phyloP scores from a whole-genome alignment of 495 filamentous ascomycete species.

The Xylaria grammica region DNA sequence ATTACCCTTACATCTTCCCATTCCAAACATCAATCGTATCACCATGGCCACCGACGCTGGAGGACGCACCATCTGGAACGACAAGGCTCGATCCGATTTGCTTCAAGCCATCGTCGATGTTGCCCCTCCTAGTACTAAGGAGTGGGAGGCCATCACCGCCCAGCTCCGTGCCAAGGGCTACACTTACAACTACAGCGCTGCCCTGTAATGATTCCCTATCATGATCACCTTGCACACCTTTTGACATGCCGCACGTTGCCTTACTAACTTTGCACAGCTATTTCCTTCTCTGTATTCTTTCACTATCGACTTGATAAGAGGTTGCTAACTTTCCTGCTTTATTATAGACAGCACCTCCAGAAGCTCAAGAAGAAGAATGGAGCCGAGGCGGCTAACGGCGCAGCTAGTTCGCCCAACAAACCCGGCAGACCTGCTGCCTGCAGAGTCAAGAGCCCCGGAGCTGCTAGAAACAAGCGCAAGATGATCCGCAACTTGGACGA shows the following conservation, averaged over 20 bases:
- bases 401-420: conserved; percentile 23
- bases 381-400: neutral
- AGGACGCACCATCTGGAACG: conserved; percentile 35
- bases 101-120: conserved; percentile 36
- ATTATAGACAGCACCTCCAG: conserved; percentile 46
- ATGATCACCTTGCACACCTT: neutral
- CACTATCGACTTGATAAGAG: neutral
- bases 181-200: conserved; percentile 35
- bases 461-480: too few species aligned
- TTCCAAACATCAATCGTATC: too few species aligned
- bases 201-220: conserved; percentile 29
- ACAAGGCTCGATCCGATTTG: conserved; percentile 39
- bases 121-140: conserved; percentile 16
- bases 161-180: conserved; percentile 30
- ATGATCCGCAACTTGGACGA: neutral
- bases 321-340: conserved; percentile 11
- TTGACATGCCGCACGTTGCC: conserved; percentile 6
- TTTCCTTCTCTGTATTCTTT: conserved; percentile 4
- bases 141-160: conserved; percentile 34
- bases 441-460: too few species aligned
- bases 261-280: neutral
- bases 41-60: conserved; percentile 28
- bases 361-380: conserved; percentile 43
- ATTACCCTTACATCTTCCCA: too few species aligned
- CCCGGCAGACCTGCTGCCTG: neutral